Percentiles rank a stretch among this genome's conserved stretches.
phyloP scores from a whole-genome alignment of 2,329 filamentous ascomycete species.

The Dactylonectria macrodidyma region DNA sequence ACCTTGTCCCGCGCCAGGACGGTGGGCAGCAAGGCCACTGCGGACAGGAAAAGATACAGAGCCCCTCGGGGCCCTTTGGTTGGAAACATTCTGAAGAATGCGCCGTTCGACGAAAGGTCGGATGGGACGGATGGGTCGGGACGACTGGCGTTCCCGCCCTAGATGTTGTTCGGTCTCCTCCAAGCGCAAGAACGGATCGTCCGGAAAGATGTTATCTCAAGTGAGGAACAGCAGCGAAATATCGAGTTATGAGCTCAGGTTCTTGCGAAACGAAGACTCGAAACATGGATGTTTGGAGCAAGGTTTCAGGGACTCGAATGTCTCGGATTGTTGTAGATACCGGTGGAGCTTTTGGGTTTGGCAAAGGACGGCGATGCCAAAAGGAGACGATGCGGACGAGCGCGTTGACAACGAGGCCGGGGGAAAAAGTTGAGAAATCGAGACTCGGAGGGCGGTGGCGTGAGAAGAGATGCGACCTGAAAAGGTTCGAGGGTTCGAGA shows the following conservation, averaged over 20 bases:
- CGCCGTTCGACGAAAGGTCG: conserved; percentile 32
- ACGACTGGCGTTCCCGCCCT: conserved; percentile 46
- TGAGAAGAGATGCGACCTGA: not conserved
- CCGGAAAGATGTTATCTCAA: conserved; percentile 26
- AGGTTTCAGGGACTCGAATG: conserved; percentile 33
- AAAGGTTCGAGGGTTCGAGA: not conserved
- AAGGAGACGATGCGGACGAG: conserved; percentile 23
- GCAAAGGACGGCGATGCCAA: conserved; percentile 22
- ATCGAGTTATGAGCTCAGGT: conserved; percentile 4
- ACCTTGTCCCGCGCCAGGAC: conserved; percentile 51
- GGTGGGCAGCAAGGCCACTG: conserved; percentile 36
- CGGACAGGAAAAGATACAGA: conserved; percentile 35
- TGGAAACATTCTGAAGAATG: conserved; percentile 34
- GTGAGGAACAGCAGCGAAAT: conserved; percentile 6
- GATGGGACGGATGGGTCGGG: conserved; percentile 42
- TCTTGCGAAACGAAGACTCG: conserved; percentile 18
- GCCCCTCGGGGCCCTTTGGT: conserved; percentile 19
- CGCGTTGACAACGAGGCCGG: not conserved
- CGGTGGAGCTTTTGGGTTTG: conserved; percentile 21
- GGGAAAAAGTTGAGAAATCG: not conserved
- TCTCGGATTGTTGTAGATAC: conserved; percentile 36
- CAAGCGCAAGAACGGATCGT: conserved; percentile 15
- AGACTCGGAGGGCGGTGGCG: not conserved
- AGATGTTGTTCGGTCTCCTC: conserved; percentile 21
- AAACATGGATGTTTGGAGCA: conserved; percentile 26